A percentile compares a stretch with the other conserved stretches of the same genome.
Conservation (phyloP, 2,329 filamentous ascomycete genomes). For the Penicillium rolfsii region DNA sequence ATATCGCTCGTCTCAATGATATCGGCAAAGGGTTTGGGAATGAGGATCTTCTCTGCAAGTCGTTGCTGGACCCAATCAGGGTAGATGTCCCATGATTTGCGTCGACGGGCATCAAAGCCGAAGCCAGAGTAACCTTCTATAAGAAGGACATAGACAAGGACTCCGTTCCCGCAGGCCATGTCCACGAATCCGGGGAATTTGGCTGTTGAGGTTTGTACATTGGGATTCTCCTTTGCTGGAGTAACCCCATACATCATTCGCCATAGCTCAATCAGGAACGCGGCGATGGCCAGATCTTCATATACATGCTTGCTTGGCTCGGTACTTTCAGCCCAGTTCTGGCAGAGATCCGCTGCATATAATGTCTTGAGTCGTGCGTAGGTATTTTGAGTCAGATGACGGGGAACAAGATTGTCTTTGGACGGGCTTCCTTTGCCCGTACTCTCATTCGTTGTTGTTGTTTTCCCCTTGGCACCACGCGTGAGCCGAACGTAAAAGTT, state of each 20-base stretch:
- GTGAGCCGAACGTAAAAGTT: conserved; percentile 44
- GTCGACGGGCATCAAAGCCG: conserved; percentile 86
- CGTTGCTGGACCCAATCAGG: conserved; percentile 51
- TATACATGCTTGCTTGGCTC: conserved; percentile 92
- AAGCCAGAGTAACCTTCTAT: conserved; percentile 81
- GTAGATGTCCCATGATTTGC: conserved; percentile 85
- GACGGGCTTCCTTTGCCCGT: neutral
- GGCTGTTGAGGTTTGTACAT: conserved; percentile 16
- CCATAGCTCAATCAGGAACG: conserved; percentile 94
- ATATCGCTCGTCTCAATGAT: conserved; percentile 20
- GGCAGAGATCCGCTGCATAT: conserved; percentile 72
- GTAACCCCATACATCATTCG: conserved; percentile 69
- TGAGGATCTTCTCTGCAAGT: conserved; percentile 63
- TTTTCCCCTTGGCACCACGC: conserved; percentile 14
- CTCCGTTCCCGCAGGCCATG: conserved; percentile 91
- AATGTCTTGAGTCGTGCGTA: conserved; percentile 78
- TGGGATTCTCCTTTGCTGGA: conserved; percentile 25
- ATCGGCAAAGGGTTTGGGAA: conserved; percentile 57
- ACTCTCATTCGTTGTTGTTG: neutral
- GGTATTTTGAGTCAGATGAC: conserved; percentile 76
- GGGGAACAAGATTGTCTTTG: conserved; percentile 72
- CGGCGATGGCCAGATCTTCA: conserved; percentile 87
- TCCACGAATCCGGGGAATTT: conserved; percentile 89
- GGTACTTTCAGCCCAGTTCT: conserved; percentile 82
- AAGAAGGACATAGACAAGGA: conserved; percentile 81